Evolutionary conservation across 257 asterid genomes (phyloP).

Genomic region (Nicotiana otophora): DNA sequence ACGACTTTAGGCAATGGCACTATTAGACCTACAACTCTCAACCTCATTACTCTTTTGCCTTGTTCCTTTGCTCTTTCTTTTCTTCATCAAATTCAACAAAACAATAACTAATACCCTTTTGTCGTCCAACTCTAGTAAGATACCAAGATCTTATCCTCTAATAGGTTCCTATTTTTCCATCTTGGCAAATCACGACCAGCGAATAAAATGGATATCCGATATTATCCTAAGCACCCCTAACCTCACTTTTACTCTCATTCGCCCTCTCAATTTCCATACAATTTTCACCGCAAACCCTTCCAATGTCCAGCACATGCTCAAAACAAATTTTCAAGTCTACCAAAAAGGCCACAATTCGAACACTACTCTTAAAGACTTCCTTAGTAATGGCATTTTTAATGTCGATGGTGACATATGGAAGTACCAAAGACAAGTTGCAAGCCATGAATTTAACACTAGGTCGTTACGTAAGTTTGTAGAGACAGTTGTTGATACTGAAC

Average conservation of each 20-base stretch:
- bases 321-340: constrained; percentile 28
- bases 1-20: neutral
- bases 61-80: constrained; percentile 16
- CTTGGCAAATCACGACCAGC: constrained; percentile 10
- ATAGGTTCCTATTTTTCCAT: constrained; percentile 28
- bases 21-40: neutral
- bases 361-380: constrained; percentile 13
- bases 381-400: constrained; percentile 43
- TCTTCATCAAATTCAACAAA: constrained; percentile 10
- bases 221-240: constrained; percentile 22
- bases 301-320: constrained; percentile 34
- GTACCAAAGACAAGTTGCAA: constrained; percentile 38
- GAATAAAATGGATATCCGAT: constrained; percentile 36
- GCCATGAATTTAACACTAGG: constrained; percentile 44
- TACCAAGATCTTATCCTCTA: constrained; percentile 38
- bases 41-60: constrained; percentile 21
- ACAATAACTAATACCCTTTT: neutral
- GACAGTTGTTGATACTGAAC: constrained; percentile 29
- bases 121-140: neutral
- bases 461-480: constrained; percentile 32
- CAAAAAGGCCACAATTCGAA: constrained; percentile 22
- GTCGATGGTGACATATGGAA: constrained; percentile 43
- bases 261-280: constrained; percentile 3
- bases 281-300: constrained; percentile 34
- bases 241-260: constrained; percentile 27